phyloP scores from a whole-genome alignment of 495 filamentous ascomycete species.

The Daldinia decipiens region DNA sequence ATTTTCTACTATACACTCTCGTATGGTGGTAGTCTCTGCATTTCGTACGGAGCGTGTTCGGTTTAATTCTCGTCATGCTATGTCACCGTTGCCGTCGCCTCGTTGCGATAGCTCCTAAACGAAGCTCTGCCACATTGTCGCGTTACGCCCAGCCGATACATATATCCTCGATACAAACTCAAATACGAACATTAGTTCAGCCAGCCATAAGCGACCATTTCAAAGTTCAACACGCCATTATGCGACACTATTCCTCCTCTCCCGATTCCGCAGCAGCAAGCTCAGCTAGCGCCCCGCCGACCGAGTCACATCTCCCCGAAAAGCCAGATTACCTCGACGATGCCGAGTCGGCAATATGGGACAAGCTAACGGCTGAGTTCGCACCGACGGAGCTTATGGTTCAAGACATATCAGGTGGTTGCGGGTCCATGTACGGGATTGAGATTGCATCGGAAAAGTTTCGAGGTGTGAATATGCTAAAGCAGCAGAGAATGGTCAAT shows the following conservation, averaged over 20 bases:
- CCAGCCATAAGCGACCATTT: background rate
- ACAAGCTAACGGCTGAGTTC: conserved; percentile 54
- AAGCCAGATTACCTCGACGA: conserved; percentile 56
- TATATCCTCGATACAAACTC: conserved; percentile 13
- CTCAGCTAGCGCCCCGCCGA: conserved; percentile 10
- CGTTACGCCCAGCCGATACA: conserved; percentile 15
- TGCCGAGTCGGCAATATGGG: conserved; percentile 60
- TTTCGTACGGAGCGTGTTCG: background rate
- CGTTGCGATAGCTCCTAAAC: conserved; percentile 25
- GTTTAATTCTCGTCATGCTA: conserved; percentile 19
- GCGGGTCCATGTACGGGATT: conserved; percentile 81
- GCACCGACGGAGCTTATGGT: conserved; percentile 63
- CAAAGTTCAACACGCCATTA: background rate
- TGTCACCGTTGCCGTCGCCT: conserved; percentile 39
- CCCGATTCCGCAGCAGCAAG: conserved; percentile 13
- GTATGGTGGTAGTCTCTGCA: background rate
- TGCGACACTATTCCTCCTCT: conserved; percentile 30
- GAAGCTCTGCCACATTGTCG: conserved; percentile 26
- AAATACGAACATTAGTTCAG: conserved; percentile 5
- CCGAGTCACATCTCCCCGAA: conserved; percentile 40
- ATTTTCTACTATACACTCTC: background rate
- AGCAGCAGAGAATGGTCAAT: conserved; percentile 79
- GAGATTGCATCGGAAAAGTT: conserved; percentile 74
- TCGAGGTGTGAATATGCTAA: conserved; percentile 70
- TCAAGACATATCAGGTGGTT: conserved; percentile 82